A percentile compares a stretch with the other conserved stretches of the same genome.
phyloP scores from a whole-genome alignment of 2,329 filamentous ascomycete genomes.

The Zymoseptoria crescenta region DNA sequence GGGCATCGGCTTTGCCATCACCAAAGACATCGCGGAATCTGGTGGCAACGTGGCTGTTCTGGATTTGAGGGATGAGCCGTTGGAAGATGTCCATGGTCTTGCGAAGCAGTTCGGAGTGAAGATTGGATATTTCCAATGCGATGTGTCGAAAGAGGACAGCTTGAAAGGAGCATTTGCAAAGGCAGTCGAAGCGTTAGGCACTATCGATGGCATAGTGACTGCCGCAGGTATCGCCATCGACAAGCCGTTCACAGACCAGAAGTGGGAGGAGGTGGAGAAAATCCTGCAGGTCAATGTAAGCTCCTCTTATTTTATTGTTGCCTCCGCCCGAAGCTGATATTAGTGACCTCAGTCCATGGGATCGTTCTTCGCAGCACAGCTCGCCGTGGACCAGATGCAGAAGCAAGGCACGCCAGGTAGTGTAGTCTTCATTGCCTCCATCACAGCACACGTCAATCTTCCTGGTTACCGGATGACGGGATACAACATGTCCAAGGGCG shows the following conservation, averaged over 20 bases:
- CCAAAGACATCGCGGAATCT: slow-evolving; percentile 22
- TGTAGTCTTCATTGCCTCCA: slow-evolving; percentile 31
- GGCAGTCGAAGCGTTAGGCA: slow-evolving; percentile 17
- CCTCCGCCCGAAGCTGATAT: neutral
- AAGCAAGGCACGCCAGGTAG: slow-evolving; percentile 29
- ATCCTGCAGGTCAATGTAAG: slow-evolving; percentile 32
- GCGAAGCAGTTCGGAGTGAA: slow-evolving; percentile 51
- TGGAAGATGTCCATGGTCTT: slow-evolving; percentile 21
- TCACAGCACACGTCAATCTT: slow-evolving; percentile 29
- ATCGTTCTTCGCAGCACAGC: slow-evolving; percentile 30
- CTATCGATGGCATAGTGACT: slow-evolving; percentile 24
- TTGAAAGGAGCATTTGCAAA: slow-evolving; percentile 20
- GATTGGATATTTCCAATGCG: slow-evolving; percentile 28
- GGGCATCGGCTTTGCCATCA: slow-evolving; percentile 22
- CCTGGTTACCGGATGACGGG: slow-evolving; percentile 27
- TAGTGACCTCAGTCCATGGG: slow-evolving; percentile 19
- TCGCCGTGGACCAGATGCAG: slow-evolving; percentile 29
- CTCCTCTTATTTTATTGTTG: neutral
- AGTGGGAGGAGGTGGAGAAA: slow-evolving; percentile 24
- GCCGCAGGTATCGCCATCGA: slow-evolving; percentile 27
- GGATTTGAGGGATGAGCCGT: slow-evolving; percentile 45
- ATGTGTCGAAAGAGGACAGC: slow-evolving; percentile 30
- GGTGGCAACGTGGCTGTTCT: slow-evolving; percentile 49
- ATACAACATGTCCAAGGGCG: slow-evolving; percentile 29
- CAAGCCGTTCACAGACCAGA: slow-evolving; percentile 24